Conservation (phyloP, 148 eudicot genomes). For the Drosera capensis region DNA sequence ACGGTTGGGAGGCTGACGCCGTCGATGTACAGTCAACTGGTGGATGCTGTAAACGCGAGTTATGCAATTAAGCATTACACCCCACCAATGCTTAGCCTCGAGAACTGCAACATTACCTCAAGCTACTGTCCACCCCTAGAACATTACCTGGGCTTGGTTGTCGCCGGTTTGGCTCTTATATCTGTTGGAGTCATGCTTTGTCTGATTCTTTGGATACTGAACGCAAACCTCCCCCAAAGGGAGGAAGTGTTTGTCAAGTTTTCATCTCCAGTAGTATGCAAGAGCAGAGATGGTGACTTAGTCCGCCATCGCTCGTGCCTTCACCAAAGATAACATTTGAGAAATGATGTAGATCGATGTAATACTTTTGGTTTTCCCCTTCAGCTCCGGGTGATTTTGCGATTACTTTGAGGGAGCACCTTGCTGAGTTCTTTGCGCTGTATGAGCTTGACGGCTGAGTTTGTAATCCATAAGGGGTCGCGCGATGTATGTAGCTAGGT, state of each 20-base stretch:
- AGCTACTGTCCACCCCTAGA: conserved; percentile 52
- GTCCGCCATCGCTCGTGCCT: no score
- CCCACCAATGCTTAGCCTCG: conserved; percentile 61
- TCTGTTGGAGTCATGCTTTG: conserved; percentile 86
- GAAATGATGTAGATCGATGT: no score
- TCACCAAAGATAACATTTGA: no score
- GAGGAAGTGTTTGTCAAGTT: conserved; percentile 77
- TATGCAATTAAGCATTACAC: conserved; percentile 68
- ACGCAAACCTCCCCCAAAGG: conserved; percentile 92
- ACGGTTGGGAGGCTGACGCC: conserved; percentile 72
- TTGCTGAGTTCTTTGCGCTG: no score
- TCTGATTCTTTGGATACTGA: conserved; percentile 69
- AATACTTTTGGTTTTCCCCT: no score
- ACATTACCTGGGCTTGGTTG: conserved; percentile 45
- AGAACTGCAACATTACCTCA: conserved; percentile 69
- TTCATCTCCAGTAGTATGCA: conserved; percentile 20
- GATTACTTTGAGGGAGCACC: no score
- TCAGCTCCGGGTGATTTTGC: no score
- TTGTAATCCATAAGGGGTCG: no score
- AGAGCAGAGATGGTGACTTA: no score
- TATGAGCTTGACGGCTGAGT: no score
- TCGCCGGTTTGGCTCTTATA: conserved; percentile 59
- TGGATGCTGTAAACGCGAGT: conserved; percentile 55
- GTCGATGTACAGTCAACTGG: conserved; percentile 44
- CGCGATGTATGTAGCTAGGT: no score